These are phyloP conservation scores for Sherardia arvensis DNA, from an alignment of 257 asterid genomes.

Conservation along the genomic window DNA sequence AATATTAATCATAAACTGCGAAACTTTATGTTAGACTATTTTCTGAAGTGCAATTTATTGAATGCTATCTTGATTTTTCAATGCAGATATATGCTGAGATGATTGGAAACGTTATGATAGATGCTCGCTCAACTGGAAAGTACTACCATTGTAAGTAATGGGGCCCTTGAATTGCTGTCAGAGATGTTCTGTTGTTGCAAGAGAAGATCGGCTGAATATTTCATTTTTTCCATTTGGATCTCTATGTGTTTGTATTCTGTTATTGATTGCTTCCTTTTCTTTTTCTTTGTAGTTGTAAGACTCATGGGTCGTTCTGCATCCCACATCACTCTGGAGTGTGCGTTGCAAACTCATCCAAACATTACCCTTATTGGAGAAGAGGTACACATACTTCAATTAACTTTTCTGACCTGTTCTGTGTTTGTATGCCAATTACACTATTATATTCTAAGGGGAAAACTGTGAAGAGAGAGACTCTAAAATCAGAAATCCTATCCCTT, in stretches of 20 bases:
- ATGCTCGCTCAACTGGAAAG: slow-evolving; percentile 99
- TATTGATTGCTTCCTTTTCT: slow-evolving; percentile 1
- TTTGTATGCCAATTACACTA: neutral
- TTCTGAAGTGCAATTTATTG: neutral
- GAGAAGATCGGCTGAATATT: neutral
- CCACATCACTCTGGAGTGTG: slow-evolving; percentile 96
- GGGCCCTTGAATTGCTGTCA: neutral
- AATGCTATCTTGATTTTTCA: slow-evolving; percentile 6
- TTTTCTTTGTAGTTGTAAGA: slow-evolving; percentile 91
- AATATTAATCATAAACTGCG: neutral
- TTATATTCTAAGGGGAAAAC: neutral
- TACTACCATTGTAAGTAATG: slow-evolving; percentile 82
- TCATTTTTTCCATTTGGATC: neutral
- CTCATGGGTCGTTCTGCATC: slow-evolving; percentile 99
- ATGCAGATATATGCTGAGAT: slow-evolving; percentile 93
- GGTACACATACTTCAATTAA: slow-evolving; percentile 30
- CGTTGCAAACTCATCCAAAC: slow-evolving; percentile 96
- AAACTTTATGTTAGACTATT: neutral
- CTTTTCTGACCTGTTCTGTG: neutral
- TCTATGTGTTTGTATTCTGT: neutral
- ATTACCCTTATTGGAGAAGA: slow-evolving; percentile 95
- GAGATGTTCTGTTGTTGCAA: neutral
- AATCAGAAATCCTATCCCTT: neutral
- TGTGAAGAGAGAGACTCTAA: neutral
- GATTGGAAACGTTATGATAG: slow-evolving; percentile 84